Evolutionary conservation across 2,329 filamentous ascomycete genomes (phyloP).

Genomic region (Ascochyta viciae-villosae): DNA sequence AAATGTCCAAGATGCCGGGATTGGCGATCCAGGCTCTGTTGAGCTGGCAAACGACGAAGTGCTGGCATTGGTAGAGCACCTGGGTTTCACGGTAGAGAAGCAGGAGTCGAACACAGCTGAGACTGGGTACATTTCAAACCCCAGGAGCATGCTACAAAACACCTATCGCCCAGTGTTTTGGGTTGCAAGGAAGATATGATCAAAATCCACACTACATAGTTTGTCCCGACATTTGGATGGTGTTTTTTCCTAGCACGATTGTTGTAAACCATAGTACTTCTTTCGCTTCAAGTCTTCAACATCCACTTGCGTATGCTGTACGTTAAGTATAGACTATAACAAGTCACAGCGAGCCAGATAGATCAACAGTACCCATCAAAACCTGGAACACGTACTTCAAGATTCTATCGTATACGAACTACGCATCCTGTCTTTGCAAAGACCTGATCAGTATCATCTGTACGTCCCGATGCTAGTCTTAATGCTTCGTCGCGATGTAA

Average conservation of each 20-base stretch:
- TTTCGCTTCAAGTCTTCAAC: not conserved
- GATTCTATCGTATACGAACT: not conserved
- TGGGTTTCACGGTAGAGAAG: conserved; percentile 79
- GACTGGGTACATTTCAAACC: conserved; percentile 87
- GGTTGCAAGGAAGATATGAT: conserved; percentile 75
- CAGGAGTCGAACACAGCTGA: conserved; percentile 63
- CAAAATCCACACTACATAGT: not conserved
- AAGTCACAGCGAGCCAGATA: too few species aligned
- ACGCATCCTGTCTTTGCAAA: not conserved
- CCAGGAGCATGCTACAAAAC: conserved; percentile 83
- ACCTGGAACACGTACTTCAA: not conserved
- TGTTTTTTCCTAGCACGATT: not conserved
- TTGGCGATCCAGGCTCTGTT: conserved; percentile 87
- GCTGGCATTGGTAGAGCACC: conserved; percentile 71
- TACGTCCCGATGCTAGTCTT: not conserved
- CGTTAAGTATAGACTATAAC: not conserved
- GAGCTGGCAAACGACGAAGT: conserved; percentile 93
- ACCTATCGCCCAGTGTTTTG: conserved; percentile 82
- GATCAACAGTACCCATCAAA: not conserved
- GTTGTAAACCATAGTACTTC: not conserved
- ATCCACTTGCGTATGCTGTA: not conserved
- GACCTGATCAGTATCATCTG: not conserved
- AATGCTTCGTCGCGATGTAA: not conserved
- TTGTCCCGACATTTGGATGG: not conserved
- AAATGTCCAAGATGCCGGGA: conserved; percentile 59